Evolutionary conservation across 495 filamentous ascomycete genomes (phyloP), one percentile per base, ranked within the genome.

Genomic region (Podospora pseudocomata): DNA sequence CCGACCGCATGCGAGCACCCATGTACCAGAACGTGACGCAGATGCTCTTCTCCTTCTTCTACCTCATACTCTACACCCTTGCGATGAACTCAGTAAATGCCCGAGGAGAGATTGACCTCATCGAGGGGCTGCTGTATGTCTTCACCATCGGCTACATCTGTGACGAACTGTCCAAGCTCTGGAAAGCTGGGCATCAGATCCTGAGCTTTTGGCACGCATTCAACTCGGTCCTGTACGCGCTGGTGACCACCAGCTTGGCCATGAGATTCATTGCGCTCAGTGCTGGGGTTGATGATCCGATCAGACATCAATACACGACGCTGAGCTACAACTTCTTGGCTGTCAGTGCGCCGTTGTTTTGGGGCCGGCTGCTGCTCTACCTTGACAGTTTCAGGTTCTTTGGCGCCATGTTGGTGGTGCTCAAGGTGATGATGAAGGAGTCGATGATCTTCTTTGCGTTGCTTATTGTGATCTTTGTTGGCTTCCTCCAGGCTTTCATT

Each of bases 351-450:
- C 95, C 95, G 1, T 93, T 99, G 92, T 97, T 99, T 78, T 99
- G 95, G 95, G 88, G 89, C 73, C 91, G 95, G 18, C 85, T 99
- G 73, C 84, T 98, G 67, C 87, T 99, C 7, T 99, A 96, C 75
- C 85, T 99, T 9, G 95, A 99, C 81, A 90, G 88, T 0, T 92
- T 95, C 81, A 90, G 91, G 68, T 99, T 99, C 84, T 98, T 99
- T 70, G 95, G 95, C 57, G 92, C 92, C 63, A 98, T 99, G 96
- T 85, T 99, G 44, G 94, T 98, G 7, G 92, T 99, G 4, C 81
- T 99, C 44, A 93, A 97, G 73, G 93, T 98, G 63, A 98, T 99
- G 96, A 98, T 99, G 95, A 92, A 94, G 73, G 95, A 99, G 76
- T 96, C 92, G 66, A 80, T 99, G 65, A 97, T 98, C 70, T 99